Conservation (phyloP, 441 rosid species). For the Syzygium malaccense region DNA sequence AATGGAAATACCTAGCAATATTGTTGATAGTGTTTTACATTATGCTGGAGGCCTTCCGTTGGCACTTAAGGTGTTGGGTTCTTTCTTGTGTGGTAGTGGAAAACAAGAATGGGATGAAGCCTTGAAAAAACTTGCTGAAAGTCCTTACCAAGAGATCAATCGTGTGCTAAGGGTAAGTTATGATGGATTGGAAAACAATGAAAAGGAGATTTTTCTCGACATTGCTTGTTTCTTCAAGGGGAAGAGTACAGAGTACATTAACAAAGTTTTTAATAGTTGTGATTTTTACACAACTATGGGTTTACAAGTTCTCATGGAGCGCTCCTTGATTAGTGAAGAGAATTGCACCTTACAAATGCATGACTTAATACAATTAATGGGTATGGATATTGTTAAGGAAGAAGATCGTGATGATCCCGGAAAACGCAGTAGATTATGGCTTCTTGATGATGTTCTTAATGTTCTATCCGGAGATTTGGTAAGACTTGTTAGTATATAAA, state of each 20-base stretch:
- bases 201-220: background rate
- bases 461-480: fast-evolving
- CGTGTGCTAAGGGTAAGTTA: background rate
- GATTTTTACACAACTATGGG: fast-evolving
- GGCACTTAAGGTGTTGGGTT: background rate
- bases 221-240: background rate
- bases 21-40: background rate
- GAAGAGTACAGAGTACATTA: fast-evolving
- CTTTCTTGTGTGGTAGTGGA: background rate
- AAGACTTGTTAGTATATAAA: background rate
- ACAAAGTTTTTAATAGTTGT: fast-evolving
- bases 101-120: background rate
- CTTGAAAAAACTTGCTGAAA: background rate
- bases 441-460: background rate
- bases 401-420: fast-evolving
- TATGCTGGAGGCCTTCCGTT: background rate
- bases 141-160: fast-evolving
- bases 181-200: background rate
- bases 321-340: fast-evolving
- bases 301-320: fast-evolving
- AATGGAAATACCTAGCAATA: fast-evolving
- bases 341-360: fast-evolving
- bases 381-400: fast-evolving
- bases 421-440: fast-evolving
- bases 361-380: fast-evolving